phyloP scores from a whole-genome alignment of 148 eudicot species.

The Silene latifolia region DNA sequence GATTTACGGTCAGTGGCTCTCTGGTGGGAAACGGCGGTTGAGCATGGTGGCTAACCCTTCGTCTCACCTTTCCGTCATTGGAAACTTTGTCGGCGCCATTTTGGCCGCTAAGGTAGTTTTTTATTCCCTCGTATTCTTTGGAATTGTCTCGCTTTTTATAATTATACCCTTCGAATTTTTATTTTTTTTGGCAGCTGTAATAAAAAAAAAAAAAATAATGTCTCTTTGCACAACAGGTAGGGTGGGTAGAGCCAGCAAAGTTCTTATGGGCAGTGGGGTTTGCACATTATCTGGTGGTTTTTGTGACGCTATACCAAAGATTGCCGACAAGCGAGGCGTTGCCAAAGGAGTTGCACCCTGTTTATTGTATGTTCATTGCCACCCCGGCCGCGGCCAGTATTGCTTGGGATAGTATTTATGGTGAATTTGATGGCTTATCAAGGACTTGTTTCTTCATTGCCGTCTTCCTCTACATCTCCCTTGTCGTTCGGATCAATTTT shows the following conservation, averaged over 20 bases:
- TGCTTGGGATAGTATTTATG: conserved; percentile 86
- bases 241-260: conserved; percentile 84
- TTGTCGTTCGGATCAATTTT: conserved; percentile 77
- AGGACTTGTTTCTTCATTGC: conserved; percentile 94
- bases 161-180: too few species aligned
- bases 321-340: conserved; percentile 83
- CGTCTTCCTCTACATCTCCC: conserved; percentile 67
- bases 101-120: conserved; percentile 53
- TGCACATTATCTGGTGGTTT: conserved; percentile 84
- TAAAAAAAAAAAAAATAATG: too few species aligned
- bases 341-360: conserved; percentile 96
- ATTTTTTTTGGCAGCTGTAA: too few species aligned
- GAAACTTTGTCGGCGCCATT: conserved; percentile 90
- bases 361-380: conserved; percentile 91
- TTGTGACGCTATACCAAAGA: conserved; percentile 89
- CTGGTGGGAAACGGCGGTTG: conserved; percentile 83
- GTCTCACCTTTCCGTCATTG: conserved; percentile 82
- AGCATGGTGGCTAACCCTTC: conserved; percentile 90
- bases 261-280: conserved; percentile 92
- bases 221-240: conserved; percentile 19
- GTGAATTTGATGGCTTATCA: conserved; percentile 78
- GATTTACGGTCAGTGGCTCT: conserved; percentile 97
- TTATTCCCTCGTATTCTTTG: too few species aligned
- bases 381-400: conserved; percentile 92
- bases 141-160: too few species aligned